A percentile compares a stretch with the other conserved stretches of the same genome.
These are phyloP conservation scores for Colletotrichum sp. DNA, from an alignment of 2,329 filamentous ascomycete genomes.

Conservation along the genomic window DNA sequence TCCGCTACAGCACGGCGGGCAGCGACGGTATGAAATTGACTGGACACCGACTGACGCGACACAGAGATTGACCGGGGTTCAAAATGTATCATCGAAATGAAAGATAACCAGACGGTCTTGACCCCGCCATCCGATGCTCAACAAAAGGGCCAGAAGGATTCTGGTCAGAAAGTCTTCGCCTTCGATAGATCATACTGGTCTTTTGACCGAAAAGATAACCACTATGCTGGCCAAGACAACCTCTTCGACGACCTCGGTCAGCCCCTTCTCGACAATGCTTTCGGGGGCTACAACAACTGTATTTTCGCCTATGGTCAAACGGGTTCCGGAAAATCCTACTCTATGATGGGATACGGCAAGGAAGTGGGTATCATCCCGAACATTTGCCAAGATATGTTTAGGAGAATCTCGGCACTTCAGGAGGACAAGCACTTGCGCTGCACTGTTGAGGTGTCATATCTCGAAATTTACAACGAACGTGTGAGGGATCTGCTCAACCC, in stretches of 20 bases:
- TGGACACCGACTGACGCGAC: background rate
- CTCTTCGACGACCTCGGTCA: slow-evolving; percentile 87
- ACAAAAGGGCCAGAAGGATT: slow-evolving; percentile 72
- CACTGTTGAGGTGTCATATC: slow-evolving; percentile 96
- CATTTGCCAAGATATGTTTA: slow-evolving; percentile 98
- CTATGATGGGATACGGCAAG: slow-evolving; percentile 99
- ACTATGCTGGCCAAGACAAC: slow-evolving; percentile 90
- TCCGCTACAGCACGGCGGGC: background rate
- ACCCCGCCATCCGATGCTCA: slow-evolving; percentile 69
- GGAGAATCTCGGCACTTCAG: slow-evolving; percentile 75
- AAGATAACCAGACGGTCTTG: slow-evolving; percentile 88
- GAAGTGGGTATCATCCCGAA: slow-evolving; percentile 95
- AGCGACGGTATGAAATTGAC: background rate
- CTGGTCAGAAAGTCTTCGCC: slow-evolving; percentile 83
- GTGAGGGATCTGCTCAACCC: slow-evolving; percentile 96
- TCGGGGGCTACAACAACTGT: slow-evolving; percentile 98
- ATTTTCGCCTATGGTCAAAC: slow-evolving; percentile 99
- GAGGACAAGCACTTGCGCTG: slow-evolving; percentile 79
- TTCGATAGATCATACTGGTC: slow-evolving; percentile 99
- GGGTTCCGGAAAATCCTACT: slow-evolving; percentile 97
- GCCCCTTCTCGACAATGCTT: slow-evolving; percentile 95
- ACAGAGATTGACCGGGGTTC: slow-evolving; percentile 87
- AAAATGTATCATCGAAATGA: slow-evolving; percentile 98
- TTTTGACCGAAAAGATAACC: slow-evolving; percentile 79
- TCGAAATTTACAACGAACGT: slow-evolving; percentile 99